phyloP scores from a whole-genome alignment of 495 filamentous ascomycete genomes.

The Podospora pseudoanserina region DNA sequence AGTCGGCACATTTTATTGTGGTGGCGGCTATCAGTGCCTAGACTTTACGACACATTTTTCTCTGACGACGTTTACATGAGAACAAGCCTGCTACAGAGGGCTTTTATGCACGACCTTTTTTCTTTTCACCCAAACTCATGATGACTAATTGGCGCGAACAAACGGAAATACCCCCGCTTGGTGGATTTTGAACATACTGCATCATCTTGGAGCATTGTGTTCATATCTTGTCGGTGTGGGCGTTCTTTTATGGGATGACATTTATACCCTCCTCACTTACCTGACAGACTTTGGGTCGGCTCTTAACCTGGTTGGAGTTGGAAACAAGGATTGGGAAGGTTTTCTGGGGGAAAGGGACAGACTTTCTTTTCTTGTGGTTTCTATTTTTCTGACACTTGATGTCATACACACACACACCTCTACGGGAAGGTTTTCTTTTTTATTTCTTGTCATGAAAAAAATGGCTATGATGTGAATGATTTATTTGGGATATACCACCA shows the following conservation, averaged over 20 bases:
- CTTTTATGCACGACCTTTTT: not conserved
- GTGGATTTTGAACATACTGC: conserved; percentile 22
- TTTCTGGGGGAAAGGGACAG: not conserved
- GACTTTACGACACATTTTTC: not conserved
- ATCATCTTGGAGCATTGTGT: conserved; percentile 18
- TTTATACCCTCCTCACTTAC: not conserved
- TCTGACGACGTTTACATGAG: not conserved
- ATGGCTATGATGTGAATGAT: conserved; percentile 3
- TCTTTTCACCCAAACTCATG: not conserved
- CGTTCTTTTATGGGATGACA: conserved; percentile 1
- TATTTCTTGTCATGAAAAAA: not conserved
- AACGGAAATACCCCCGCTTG: conserved; percentile 21
- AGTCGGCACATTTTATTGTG: not conserved
- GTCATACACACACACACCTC: not conserved
- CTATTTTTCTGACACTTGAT: not conserved
- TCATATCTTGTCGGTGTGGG: conserved; percentile 20
- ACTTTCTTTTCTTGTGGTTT: not conserved
- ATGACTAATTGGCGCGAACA: not conserved
- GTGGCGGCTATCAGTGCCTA: not conserved
- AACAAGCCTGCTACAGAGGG: not conserved
- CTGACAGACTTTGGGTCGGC: not conserved
- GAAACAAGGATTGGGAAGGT: not conserved
- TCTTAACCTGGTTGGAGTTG: not conserved
- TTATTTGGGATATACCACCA: not conserved
- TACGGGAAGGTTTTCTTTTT: not conserved